phyloP scores from a whole-genome alignment of 441 rosid species.

The Adansonia gregorii region DNA sequence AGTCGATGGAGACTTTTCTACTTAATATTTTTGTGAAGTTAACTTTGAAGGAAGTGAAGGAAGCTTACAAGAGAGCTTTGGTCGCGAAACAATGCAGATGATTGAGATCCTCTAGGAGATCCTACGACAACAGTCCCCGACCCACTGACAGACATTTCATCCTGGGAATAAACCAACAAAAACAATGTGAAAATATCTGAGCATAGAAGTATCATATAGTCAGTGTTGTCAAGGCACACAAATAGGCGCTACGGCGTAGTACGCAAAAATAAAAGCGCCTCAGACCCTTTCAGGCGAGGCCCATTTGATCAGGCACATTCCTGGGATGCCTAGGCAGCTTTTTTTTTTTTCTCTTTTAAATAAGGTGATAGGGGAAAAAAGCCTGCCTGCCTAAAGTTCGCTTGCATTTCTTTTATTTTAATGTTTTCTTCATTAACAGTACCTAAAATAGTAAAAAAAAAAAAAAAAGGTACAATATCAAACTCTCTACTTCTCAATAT shows the following conservation, averaged over 20 bases:
- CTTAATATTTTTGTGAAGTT: conserved; percentile 19
- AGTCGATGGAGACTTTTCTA: conserved; percentile 25
- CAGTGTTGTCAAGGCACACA: conserved; percentile 1
- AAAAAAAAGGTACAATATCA: neutral
- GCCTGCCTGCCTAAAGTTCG: neutral
- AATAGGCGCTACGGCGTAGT: neutral
- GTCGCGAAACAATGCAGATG: conserved; percentile 64
- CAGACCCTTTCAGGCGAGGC: neutral
- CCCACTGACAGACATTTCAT: conserved; percentile 67
- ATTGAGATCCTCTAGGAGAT: conserved; percentile 72
- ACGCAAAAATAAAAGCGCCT: neutral
- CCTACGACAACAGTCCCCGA: conserved; percentile 93
- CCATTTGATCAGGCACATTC: conserved; percentile 2
- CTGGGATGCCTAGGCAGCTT: neutral
- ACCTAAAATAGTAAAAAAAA: neutral
- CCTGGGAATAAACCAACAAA: conserved; percentile 56
- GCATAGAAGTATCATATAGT: conserved; percentile 21
- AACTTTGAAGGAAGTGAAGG: conserved; percentile 15
- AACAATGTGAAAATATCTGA: conserved; percentile 27
- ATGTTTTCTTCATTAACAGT: neutral
- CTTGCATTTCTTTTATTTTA: neutral
- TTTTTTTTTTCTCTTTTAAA: neutral
- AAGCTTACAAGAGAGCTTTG: conserved; percentile 61
- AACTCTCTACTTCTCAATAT: neutral
- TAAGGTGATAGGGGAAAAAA: neutral